A percentile compares a stretch with the other conserved stretches of the same genome.
These are phyloP conservation scores for Umbelopsis isabellina DNA, from an alignment of 192 early-diverging fungal species.

Conservation along the genomic window DNA sequence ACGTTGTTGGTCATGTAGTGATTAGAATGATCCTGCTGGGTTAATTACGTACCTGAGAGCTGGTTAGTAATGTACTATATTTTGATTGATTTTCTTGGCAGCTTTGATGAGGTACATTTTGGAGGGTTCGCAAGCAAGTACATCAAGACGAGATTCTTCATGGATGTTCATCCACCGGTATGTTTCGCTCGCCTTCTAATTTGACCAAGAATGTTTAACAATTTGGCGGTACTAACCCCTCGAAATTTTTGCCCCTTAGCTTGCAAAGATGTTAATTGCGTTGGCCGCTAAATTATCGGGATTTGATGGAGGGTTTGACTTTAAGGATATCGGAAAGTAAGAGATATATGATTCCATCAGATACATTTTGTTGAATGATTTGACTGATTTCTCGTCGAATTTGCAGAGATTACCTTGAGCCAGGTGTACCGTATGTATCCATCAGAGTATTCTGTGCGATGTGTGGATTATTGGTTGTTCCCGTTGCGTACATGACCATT, in stretches of 20 bases:
- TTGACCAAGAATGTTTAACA: background rate
- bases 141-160: conserved; percentile 86
- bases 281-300: conserved; percentile 76
- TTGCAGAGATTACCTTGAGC: conserved; percentile 79
- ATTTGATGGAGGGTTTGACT: conserved; percentile 90
- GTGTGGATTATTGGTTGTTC: conserved; percentile 80
- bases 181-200: conserved; percentile 46
- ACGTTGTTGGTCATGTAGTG: too few relatives aligned
- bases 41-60: background rate
- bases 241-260: conserved; percentile 18
- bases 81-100: conserved; percentile 27
- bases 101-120: conserved; percentile 99
- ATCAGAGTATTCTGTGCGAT: conserved; percentile 82
- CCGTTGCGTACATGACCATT: conserved; percentile 83
- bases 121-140: conserved; percentile 93
- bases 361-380: background rate
- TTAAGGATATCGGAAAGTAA: conserved; percentile 88
- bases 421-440: conserved; percentile 87
- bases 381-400: background rate
- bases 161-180: conserved; percentile 94
- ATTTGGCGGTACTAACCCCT: conserved; percentile 4
- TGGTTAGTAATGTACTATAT: background rate
- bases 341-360: conserved; percentile 14
- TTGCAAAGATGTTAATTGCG: conserved; percentile 52
- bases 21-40: too few relatives aligned